phyloP scores from a whole-genome alignment of 306 rosid species.

The Sesbania bispinosa region DNA sequence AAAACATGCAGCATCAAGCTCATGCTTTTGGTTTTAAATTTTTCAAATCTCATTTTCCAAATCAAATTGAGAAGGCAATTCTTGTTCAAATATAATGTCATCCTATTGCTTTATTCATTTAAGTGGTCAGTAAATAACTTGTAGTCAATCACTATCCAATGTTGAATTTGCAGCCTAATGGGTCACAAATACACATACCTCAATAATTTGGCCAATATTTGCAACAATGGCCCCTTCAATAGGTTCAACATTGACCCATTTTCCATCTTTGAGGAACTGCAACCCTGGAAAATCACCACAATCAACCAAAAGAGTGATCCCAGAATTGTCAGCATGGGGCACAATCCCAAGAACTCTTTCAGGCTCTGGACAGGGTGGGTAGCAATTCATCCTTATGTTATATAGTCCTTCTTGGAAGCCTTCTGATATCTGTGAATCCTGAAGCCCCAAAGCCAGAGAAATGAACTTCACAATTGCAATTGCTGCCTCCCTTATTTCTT shows the following conservation, averaged over 20 bases:
- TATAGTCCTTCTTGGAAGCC: constrained; percentile 39
- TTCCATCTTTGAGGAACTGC: constrained; percentile 42
- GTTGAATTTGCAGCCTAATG: neutral
- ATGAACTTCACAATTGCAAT: constrained; percentile 40
- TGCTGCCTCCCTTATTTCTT: constrained; percentile 33
- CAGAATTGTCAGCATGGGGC: constrained; percentile 49
- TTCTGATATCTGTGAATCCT: constrained; percentile 30
- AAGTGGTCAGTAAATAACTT: neutral
- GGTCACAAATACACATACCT: constrained; percentile 31
- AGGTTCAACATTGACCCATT: constrained; percentile 45
- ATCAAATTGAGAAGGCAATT: neutral
- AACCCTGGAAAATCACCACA: constrained; percentile 38
- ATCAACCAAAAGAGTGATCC: constrained; percentile 45
- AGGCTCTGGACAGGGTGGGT: constrained; percentile 52
- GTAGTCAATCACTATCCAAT: neutral
- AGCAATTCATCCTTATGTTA: constrained; percentile 43
- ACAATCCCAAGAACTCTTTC: constrained; percentile 42
- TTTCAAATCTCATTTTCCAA: neutral
- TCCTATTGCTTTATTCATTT: neutral
- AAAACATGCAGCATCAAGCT: neutral
- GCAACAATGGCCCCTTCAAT: constrained; percentile 42
- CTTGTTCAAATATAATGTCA: neutral
- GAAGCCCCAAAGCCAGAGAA: constrained; percentile 33
- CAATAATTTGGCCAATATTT: constrained; percentile 41
- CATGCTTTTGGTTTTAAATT: neutral